Base-by-base conservation (phyloP, 139 green algal genomes). In the Coelastrella sp. region DNA sequence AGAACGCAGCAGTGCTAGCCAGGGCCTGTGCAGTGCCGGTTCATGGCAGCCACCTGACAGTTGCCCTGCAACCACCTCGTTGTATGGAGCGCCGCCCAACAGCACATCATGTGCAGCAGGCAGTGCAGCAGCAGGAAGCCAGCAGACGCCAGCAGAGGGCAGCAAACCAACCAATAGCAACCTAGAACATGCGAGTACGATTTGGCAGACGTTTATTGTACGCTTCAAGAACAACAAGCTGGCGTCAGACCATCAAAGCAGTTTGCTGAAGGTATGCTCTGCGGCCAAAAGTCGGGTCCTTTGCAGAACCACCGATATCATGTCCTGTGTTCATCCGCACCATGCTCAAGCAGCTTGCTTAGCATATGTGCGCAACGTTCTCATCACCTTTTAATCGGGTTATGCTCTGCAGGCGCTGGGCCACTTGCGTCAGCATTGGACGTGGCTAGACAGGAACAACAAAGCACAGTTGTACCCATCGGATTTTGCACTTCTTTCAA, bases 401-500 rank as follows among this genome's bases (percentile, higher is more conserved):
- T 80, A 23, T 58, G 22, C 6, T 80, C 11, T 8, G 47, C 83
- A 84, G 73, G 73, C 22, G 22, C 74, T 90, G 4, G 20, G 57
- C 3, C 47, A 68, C 22, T 59, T 73, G 22, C 85, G 96, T 11
- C 10, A 57, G n/a, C 47, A 85, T 47, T 98, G 95, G 96, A 19
- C 73, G 3, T 98, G 95, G 94, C 22, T 97, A 10, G 83, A 92
- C 11, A 91, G 96, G 8, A 13, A 90, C n/a, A 98, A 98, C 87
- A 71, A 85, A 23, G 96, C 95, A n/a, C 68, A 66, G 4, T 93
- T 90, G 68, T 57, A 88, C 54, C 96, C 96, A 7, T 97, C 96
- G 64, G 96, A 98, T 82, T 98, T 98, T 94, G 96, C 88, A 3
- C 74, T 98, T 77, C 7, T 98, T 47, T 58, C 57, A 5, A 13